Evolutionary conservation across 345 rosid genomes (phyloP), one percentile per base, ranked within the genome.

Genomic region (Physaria fendleri): DNA sequence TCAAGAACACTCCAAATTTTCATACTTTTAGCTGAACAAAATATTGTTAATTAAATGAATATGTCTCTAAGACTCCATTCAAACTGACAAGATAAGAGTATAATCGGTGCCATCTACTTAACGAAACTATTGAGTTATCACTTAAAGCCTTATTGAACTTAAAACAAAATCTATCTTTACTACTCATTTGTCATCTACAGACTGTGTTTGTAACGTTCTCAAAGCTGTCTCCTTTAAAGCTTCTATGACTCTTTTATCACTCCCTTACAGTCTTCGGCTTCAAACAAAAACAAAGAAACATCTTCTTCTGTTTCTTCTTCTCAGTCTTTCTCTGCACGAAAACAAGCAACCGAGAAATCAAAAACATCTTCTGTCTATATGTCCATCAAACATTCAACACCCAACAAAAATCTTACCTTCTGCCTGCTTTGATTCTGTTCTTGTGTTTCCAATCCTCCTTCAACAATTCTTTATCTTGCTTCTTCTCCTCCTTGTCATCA

Each of bases 211-310:
- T n/a, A 6, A 44, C 20, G 15, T 23, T 32, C 39, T 5, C 46
- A 32, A 45, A 40, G 56, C 8, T 38, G 29, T 38, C 7, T 58
- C 11, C 33, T 46, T 68, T 41, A 41, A n/a, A 9, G 29, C 24
- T 42, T 53, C 47, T 35, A 21, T 23, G 22, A 13, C 24, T 39
- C 27, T 30, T 13, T 40, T 48, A 32, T 39, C 48, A 68, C 11
- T 70, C 69, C 32, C 69, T 55, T 21, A 62, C 44, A 44, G 50
- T 55, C 45, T 62, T 56, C 20, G 68, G 46, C 52, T 69, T 69
- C 50, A 69, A 55, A 55, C 74, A 62, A 22, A 62, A 29, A 62
- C 74, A 69, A 9, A 52, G 1, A 61, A 15, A 68, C 68, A n/a
- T n/a, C n/a, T n/a, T n/a, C n/a, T n/a, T n/a, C n/a, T 37, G 63